Evolutionary conservation across 2,329 filamentous ascomycete genomes (phyloP), one percentile per base, ranked within the genome.

Genomic region (Graphium sp.): DNA sequence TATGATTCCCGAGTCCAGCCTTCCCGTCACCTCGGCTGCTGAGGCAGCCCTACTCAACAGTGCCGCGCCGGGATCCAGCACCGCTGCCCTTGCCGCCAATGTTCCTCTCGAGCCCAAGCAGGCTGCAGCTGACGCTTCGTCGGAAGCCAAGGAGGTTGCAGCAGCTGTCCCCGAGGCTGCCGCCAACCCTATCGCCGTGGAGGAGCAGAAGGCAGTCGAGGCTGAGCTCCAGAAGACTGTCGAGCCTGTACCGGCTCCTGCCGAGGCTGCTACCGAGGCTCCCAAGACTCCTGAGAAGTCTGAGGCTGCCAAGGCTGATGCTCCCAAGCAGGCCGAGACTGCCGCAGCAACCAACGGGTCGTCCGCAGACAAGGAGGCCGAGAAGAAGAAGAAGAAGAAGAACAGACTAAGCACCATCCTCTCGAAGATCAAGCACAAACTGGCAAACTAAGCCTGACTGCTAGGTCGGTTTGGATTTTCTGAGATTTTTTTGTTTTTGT

Each of bases 1-100:
- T 50, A 58, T 80, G 48, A 84, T 89, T 37, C 82, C 83, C 12
- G 82, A 91, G 54, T 87, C 81, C 6, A 81, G 77, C 49, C 61
- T 89, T 37, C 78, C 80, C 9, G 75, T 84, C 30, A 41, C 45
- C 19, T 44, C 47, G 30, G 40, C 39, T 33, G 47, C 46, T 30
- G 42, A 43, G 17, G 54, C 56, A 31, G 56, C 54, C 27, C 53
- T 55, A 29, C 62, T 73, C 39, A 65, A 58, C 41, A 65, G 60
- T n/a, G 59, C 56, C 39, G 41, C 55, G 40, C 39, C 70, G 52
- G 40, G 56, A 47, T 50, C 75, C 4, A 78, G 79, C 22, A 87
- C 81, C 16, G 71, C 74, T 34, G 65, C 26, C 14, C 19, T 26
- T 20, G 22, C 22, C 8, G 18, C 18, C 9, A 22, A 17, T 18